phyloP scores from a whole-genome alignment of 2,329 filamentous ascomycete genomes.

The Pyricularia sp. region DNA sequence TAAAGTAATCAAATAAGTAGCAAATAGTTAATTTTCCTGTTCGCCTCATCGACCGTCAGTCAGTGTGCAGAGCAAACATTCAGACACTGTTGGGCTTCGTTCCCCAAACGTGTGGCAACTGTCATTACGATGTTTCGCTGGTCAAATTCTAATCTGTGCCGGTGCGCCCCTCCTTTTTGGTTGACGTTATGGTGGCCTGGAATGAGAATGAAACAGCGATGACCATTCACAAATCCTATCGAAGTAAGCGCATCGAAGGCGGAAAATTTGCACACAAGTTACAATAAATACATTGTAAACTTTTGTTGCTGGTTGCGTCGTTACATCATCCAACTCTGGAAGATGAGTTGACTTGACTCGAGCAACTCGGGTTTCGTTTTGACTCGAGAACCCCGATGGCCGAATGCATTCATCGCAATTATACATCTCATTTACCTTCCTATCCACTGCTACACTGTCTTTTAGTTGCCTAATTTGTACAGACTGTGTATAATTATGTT shows the following conservation, averaged over 20 bases:
- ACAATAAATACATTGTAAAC: neutral
- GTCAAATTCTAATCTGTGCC: neutral
- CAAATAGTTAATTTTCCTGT: neutral
- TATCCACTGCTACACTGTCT: too few relatives aligned
- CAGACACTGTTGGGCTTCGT: neutral
- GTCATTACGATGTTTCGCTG: neutral
- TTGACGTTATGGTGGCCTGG: neutral
- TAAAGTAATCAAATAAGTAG: neutral
- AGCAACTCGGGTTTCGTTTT: neutral
- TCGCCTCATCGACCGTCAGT: neutral
- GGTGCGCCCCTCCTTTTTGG: neutral
- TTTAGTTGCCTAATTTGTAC: too few relatives aligned
- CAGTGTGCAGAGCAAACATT: neutral
- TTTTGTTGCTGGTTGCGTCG: neutral
- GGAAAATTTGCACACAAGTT: too few relatives aligned
- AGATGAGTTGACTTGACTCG: neutral
- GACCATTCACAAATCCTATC: neutral
- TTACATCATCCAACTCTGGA: neutral
- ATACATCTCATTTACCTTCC: neutral
- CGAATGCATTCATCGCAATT: neutral
- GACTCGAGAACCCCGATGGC: neutral
- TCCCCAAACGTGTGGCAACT: neutral
- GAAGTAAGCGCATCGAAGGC: too few relatives aligned
- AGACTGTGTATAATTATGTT: too few relatives aligned
- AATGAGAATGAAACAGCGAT: neutral